Conservation (phyloP, 345 rosid genomes). For the Trapa bicornis region DNA sequence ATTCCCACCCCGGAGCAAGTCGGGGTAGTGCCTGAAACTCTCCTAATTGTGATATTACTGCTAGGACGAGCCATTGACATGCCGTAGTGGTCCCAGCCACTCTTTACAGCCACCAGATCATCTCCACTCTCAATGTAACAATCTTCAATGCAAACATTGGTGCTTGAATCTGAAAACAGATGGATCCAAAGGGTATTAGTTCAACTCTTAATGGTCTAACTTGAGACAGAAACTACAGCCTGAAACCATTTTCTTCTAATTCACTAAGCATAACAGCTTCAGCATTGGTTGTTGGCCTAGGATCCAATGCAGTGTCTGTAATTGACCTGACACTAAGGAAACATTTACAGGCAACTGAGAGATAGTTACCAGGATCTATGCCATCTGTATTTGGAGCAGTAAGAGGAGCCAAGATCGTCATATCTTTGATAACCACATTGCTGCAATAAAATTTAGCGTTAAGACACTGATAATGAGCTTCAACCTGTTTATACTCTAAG, state of each 20-base stretch:
- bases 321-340: neutral
- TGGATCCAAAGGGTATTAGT: neutral
- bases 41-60: constrained; percentile 54
- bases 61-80: constrained; percentile 77
- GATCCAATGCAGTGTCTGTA: neutral
- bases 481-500: no score
- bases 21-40: constrained; percentile 85
- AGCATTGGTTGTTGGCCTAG: neutral
- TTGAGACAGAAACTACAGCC: neutral
- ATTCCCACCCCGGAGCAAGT: constrained; percentile 94
- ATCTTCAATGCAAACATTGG: constrained; percentile 83
- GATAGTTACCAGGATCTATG: constrained; percentile 67
- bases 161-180: constrained; percentile 64
- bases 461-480: no score
- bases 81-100: constrained; percentile 98
- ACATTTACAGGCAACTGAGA: neutral
- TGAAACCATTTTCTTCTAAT: neutral
- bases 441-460: constrained; percentile 21
- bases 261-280: neutral
- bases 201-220: neutral
- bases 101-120: constrained; percentile 90
- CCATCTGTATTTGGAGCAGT: constrained; percentile 98
- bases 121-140: constrained; percentile 92
- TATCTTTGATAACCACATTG: constrained; percentile 64
- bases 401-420: constrained; percentile 89